phyloP scores from a whole-genome alignment of 176 grass and related monocot genomes.

The Triticum aestivum region IWGSC_CS_RefSeq_v2.1 NC_057812.1:222256606-222257105 shows the following conservation, averaged over 20 bases:
- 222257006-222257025: too few species aligned
- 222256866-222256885: conserved; percentile 78
- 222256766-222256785: conserved; percentile 41
- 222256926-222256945: background rate
- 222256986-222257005: too few species aligned
- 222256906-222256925: background rate
- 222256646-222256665: background rate
- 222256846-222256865: conserved; percentile 65
- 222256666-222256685: conserved; percentile 4
- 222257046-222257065: too few species aligned
- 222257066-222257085: too few species aligned
- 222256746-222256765: conserved; percentile 91
- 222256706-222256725: conserved; percentile 86
- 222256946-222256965: background rate
- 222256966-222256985: background rate
- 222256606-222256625: conserved; percentile 84
- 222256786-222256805: background rate
- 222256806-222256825: background rate
- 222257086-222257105: too few species aligned
- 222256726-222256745: conserved; percentile 96
- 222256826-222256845: conserved; percentile 56
- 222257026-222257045: too few species aligned
- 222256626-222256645: conserved; percentile 97
- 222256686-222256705: conserved; percentile 7
- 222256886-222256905: conserved; percentile 22